Evolutionary conservation across 2,329 filamentous ascomycete genomes (phyloP), one percentile per base, ranked within the genome.

Genomic region (Botrytis elliptica): DNA sequence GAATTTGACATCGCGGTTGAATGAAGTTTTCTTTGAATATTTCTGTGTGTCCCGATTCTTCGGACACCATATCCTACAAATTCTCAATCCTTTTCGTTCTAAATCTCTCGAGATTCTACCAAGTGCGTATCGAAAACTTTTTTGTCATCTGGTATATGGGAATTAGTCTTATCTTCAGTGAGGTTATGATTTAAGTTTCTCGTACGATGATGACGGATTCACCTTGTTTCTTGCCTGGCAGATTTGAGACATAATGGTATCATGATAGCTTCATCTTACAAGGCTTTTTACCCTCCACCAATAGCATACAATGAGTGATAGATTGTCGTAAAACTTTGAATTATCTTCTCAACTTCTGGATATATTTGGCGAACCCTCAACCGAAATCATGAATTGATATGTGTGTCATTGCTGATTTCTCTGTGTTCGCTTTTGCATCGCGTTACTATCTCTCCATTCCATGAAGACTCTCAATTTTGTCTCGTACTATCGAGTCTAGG

Each of bases 271-370:
- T n/a, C 22, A 22, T 40, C 14, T 40, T 18, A 3, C 10, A 62
- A n/a, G 0, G 18, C 20, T 38, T 38, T n/a, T 9, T 16, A 1
- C 1, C 3, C 7, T 12, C 36, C 36, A 16, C 0, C 7, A 3
- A 8, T 62, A 2, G 3, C 5, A 40, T 62, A 22, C 40, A n/a
- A 62, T 5, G 4, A 40, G 25, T 22, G 20, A 36, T 62, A 1
- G 1, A 1, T 40, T 9, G 0, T 33, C 9, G 3, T 16, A n/a
- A 1, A n/a, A 40, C 18, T 0, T 0, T 4, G 6, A 40, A 40
- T 40, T 12, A 1, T 25, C 12, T 12, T 62, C 36, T 29, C 59
- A 25, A 40, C 22, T 62, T n/a, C 36, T 40, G 36, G 3, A 62
- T n/a, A n/a, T n/a, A 7, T 25, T 10, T 4, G 2, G 40, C 40